Conservation (phyloP, 2,329 filamentous ascomycete genomes). For the Arthrinium phaeospermum region DNA sequence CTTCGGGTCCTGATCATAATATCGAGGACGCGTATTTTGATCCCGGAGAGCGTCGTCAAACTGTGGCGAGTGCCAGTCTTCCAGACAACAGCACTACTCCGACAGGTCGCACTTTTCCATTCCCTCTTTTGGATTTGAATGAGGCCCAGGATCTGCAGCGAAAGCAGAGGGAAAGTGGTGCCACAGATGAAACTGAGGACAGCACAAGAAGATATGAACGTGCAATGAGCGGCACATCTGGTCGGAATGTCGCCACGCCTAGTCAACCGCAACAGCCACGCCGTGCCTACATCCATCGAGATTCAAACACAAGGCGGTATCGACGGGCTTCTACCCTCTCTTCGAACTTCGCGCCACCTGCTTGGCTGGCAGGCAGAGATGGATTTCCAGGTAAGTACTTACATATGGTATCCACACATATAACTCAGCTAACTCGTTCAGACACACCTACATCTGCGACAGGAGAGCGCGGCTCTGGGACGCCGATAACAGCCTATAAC, state of each 20-base stretch:
- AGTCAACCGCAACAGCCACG: conserved; percentile 24
- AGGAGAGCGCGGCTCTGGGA: background rate
- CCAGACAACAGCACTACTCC: conserved; percentile 25
- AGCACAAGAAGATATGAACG: conserved; percentile 25
- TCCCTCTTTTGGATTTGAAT: conserved; percentile 35
- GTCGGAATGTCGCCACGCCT: background rate
- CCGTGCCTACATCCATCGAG: conserved; percentile 19
- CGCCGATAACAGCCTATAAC: background rate
- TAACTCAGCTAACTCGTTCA: background rate
- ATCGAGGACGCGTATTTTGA: background rate
- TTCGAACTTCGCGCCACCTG: conserved; percentile 23
- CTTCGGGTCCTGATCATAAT: background rate
- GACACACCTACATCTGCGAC: background rate
- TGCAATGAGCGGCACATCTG: conserved; percentile 24
- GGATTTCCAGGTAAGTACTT: background rate
- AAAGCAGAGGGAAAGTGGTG: conserved; percentile 32
- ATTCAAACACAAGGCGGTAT: conserved; percentile 5
- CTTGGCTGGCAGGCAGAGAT: background rate
- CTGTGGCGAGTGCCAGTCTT: background rate
- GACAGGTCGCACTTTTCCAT: conserved; percentile 33
- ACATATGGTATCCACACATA: background rate
- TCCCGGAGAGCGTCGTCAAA: background rate
- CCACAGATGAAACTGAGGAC: conserved; percentile 33
- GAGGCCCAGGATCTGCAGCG: conserved; percentile 33
- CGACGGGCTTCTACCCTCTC: conserved; percentile 24